Conservation (phyloP, 495 filamentous ascomycete species). For the Parathielavia appendiculata region DNA sequence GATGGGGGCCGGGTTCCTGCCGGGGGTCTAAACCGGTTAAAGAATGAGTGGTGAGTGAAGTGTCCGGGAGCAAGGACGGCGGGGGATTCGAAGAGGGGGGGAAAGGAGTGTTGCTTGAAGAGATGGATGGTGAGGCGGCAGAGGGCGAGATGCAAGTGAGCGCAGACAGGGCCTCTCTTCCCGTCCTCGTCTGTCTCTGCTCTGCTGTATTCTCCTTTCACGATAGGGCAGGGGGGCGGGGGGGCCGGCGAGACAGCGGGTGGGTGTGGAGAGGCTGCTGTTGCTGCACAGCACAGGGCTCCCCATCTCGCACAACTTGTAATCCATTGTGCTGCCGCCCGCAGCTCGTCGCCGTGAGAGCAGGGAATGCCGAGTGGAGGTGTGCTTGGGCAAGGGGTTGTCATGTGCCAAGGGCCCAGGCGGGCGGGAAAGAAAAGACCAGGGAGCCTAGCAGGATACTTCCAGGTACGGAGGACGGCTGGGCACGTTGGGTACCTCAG, state of each 20-base stretch:
- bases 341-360: conserved; percentile 3
- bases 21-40: conserved; percentile 31
- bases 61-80: conserved; percentile 2
- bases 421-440: conserved; percentile 1
- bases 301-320: not conserved
- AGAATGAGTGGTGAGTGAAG: conserved; percentile 27
- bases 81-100: conserved; percentile 7
- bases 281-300: conserved; percentile 1
- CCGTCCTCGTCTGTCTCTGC: conserved; percentile 7
- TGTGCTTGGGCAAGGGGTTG: conserved; percentile 12
- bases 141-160: conserved; percentile 16
- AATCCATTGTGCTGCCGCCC: not conserved
- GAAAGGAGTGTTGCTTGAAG: not conserved
- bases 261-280: not conserved
- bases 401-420: conserved; percentile 13
- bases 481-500: not conserved
- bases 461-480: not conserved
- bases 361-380: conserved; percentile 11
- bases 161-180: conserved; percentile 15
- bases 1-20: conserved; percentile 12
- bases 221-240: conserved; percentile 1
- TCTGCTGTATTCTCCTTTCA: conserved; percentile 16
- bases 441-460: not conserved
- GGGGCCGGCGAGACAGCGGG: conserved; percentile 2
- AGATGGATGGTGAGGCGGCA: conserved; percentile 20